Evolutionary conservation across 345 rosid species (phyloP), one percentile per base, ranked within the genome.

Genomic region (Bruguiera gymnorhiza): DNA sequence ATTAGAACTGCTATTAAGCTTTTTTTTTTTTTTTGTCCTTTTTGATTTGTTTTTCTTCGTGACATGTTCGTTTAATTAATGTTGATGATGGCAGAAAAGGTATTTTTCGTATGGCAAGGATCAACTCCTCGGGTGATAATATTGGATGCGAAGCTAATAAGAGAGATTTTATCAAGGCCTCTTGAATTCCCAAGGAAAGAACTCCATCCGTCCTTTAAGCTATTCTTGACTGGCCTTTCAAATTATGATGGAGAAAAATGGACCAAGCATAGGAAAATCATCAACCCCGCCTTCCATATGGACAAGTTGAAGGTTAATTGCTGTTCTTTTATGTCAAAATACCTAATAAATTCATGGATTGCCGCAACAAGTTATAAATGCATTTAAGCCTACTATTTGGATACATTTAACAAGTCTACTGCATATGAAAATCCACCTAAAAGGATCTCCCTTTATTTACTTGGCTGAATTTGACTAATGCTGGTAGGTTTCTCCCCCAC

Each of bases 271-370:
- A 79, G 82, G 69, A 79, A 68, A 52, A 72, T 79, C 16, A 37
- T 79, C 67, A 72, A 68, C 62, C 82, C 76, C 11, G 82, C 76
- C 37, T 79, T 75, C 71, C 76, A 75, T 55, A 15, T 55, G 2
- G 74, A 79, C 32, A 79, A 79, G 51, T 19, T 79, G 43, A 72
- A 75, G 82, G 82, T 79, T 39, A 9, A 21, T 72, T 43, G 57
- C 37, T 34, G 37, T 39, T 24, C 21, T 21, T 0, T 8, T 37
- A 27, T 27, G 29, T 27, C 55, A 52, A 15, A 20, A 53, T 20
- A 19, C 9, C 23, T 18, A 1, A 53, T 5, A 8, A 23, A 23
- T 53, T 53, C 9, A 53, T 23, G 23, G 56, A 53, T 53, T 53
- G 2, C 1, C n/a, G 56, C 1, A 11, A 23, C 56, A 53, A 8